Conservation (phyloP, 176 grass and related monocot genomes). For the Oryza coarctata region DNA sequence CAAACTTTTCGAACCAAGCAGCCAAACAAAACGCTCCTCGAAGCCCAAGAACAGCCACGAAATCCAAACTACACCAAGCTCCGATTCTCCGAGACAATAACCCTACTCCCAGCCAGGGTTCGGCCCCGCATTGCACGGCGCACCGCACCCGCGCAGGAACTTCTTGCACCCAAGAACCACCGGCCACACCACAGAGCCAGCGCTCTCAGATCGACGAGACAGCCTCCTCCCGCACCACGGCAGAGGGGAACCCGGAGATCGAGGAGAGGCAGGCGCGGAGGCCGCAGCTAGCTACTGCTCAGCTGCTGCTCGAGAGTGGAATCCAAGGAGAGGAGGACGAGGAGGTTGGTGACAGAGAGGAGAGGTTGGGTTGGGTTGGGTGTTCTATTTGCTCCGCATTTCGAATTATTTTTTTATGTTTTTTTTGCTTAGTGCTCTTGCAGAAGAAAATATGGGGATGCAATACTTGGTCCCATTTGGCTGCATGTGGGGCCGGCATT, state of each 20-base stretch:
- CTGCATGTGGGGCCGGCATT: neutral
- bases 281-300: neutral
- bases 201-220: neutral
- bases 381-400: neutral
- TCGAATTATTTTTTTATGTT: no score
- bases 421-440: neutral
- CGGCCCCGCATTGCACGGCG: conserved; percentile 28
- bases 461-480: neutral
- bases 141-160: neutral
- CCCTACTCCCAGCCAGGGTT: neutral
- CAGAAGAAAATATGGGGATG: neutral
- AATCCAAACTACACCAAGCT: conserved; percentile 9
- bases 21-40: neutral
- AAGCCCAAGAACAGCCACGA: conserved; percentile 12
- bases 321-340: conserved; percentile 44
- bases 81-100: conserved; percentile 22
- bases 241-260: neutral
- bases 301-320: conserved; percentile 34
- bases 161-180: neutral
- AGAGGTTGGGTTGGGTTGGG: neutral
- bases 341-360: conserved; percentile 16
- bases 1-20: conserved; percentile 25
- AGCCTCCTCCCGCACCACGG: neutral
- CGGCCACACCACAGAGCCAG: neutral
- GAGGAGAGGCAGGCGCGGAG: neutral